Conservation (phyloP, 805 yeast genomes). For the Yarrowia porcina region DNA sequence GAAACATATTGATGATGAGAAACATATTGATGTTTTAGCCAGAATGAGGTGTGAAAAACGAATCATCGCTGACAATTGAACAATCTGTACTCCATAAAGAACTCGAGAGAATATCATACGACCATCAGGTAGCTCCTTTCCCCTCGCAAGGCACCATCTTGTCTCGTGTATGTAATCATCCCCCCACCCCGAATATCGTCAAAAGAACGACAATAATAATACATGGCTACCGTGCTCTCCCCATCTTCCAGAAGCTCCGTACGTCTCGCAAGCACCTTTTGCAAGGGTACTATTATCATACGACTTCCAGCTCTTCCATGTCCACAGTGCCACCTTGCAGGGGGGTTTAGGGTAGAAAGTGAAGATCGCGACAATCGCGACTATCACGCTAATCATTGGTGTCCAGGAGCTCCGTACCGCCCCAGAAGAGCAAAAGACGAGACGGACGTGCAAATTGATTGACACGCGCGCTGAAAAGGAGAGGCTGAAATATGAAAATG, state of each 20-base stretch:
- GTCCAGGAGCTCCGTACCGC: background rate
- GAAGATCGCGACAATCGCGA: slow-evolving; percentile 13
- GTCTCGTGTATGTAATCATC: no score
- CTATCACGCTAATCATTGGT: slow-evolving; percentile 12
- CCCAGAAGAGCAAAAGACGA: slow-evolving; percentile 3
- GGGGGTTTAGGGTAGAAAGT: background rate
- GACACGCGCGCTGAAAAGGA: background rate
- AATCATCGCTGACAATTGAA: no score
- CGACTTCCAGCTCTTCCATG: background rate
- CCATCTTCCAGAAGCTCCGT: background rate
- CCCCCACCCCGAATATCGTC: no score
- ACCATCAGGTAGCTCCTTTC: no score
- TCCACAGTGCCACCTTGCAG: background rate
- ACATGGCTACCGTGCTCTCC: no score
- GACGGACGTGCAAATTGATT: background rate
- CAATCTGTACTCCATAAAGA: no score
- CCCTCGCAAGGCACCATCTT: no score
- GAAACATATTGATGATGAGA: background rate
- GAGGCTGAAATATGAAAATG: background rate
- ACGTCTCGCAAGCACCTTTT: background rate
- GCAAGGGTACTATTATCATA: background rate
- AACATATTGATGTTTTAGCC: no score
- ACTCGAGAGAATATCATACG: no score
- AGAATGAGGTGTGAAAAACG: no score
- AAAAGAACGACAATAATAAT: no score